Percentiles rank a stretch among this genome's conserved stretches.
Evolutionary conservation across 192 early-diverging fungal species (phyloP).

Genomic region (Pilobolus umbonatus): DNA sequence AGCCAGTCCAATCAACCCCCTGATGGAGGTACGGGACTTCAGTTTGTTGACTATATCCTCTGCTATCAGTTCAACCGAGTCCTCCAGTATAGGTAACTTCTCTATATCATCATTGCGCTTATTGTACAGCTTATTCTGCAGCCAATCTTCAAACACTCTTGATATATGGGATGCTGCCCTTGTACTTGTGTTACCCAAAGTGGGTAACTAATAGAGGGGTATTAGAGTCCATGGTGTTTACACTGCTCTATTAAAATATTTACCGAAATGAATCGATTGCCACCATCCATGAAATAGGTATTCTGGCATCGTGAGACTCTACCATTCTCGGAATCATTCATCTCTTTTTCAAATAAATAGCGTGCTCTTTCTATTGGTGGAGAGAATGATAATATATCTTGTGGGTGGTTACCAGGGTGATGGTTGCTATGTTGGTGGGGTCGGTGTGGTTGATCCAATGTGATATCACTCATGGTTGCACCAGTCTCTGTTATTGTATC

Average conservation of each 20-base stretch:
- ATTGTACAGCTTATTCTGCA: slow-evolving; percentile 29
- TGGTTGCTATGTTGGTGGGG: no score
- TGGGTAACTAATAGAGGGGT: slow-evolving; percentile 23
- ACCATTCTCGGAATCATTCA: slow-evolving; percentile 15
- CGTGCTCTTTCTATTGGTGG: slow-evolving; percentile 1
- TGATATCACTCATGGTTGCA: slow-evolving; percentile 14
- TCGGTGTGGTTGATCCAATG: slow-evolving; percentile 1
- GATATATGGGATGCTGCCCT: slow-evolving; percentile 32
- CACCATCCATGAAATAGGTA: slow-evolving; percentile 37
- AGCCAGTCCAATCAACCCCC: slow-evolving; percentile 23
- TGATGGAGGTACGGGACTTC: slow-evolving; percentile 20
- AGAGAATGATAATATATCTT: slow-evolving; percentile 5
- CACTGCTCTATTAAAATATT: background rate
- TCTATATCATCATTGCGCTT: slow-evolving; percentile 11
- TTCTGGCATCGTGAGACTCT: slow-evolving; percentile 26
- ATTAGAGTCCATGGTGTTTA: slow-evolving; percentile 4
- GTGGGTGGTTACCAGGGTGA: no score
- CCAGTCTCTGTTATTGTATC: slow-evolving; percentile 11
- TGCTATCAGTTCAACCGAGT: slow-evolving; percentile 31
- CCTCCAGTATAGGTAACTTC: slow-evolving; percentile 34
- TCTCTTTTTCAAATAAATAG: slow-evolving; percentile 6
- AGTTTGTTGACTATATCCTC: slow-evolving; percentile 33
- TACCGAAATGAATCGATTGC: slow-evolving; percentile 38
- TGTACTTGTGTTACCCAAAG: slow-evolving; percentile 27
- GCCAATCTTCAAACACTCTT: slow-evolving; percentile 37